Percentiles rank a stretch among this genome's conserved stretches.
These are phyloP conservation scores for Cucurbitaria berberidis DNA, from an alignment of 2,329 filamentous ascomycete genomes.

Conservation along the genomic window DNA sequence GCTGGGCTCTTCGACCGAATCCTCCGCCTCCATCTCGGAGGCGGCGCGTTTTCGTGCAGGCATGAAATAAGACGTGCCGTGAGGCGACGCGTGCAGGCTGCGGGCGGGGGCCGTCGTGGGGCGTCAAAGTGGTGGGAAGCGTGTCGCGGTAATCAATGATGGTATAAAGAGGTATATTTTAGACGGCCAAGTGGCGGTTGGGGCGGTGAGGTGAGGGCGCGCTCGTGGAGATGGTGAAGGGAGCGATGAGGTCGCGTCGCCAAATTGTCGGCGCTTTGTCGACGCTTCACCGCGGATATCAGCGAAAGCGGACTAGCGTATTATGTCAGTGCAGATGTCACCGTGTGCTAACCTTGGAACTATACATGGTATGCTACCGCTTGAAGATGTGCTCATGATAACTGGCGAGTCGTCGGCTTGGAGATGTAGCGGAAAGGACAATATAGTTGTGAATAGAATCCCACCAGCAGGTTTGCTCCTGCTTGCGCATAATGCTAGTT, in stretches of 20 bases:
- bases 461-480: not conserved
- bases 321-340: not conserved
- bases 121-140: not conserved
- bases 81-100: slow-evolving; percentile 42
- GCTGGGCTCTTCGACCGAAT: slow-evolving; percentile 51
- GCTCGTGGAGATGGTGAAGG: slow-evolving; percentile 6
- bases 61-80: slow-evolving; percentile 40
- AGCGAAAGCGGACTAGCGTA: not conserved
- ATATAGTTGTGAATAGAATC: not conserved
- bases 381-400: not conserved
- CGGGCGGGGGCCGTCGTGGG: not conserved
- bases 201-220: slow-evolving; percentile 13
- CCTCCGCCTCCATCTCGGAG: slow-evolving; percentile 62
- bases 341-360: too few species aligned
- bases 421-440: not conserved
- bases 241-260: slow-evolving; percentile 11
- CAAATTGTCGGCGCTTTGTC: slow-evolving; percentile 3
- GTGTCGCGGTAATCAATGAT: not conserved
- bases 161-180: not conserved
- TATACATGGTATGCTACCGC: too few species aligned
- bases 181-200: slow-evolving; percentile 2
- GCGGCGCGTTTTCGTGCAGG: slow-evolving; percentile 49
- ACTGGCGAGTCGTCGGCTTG: not conserved
- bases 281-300: slow-evolving; percentile 9
- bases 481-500: not conserved